These are phyloP conservation scores for Cladorrhinum sp. DNA, from an alignment of 2,329 filamentous ascomycete species.

Conservation along the genomic window DNA sequence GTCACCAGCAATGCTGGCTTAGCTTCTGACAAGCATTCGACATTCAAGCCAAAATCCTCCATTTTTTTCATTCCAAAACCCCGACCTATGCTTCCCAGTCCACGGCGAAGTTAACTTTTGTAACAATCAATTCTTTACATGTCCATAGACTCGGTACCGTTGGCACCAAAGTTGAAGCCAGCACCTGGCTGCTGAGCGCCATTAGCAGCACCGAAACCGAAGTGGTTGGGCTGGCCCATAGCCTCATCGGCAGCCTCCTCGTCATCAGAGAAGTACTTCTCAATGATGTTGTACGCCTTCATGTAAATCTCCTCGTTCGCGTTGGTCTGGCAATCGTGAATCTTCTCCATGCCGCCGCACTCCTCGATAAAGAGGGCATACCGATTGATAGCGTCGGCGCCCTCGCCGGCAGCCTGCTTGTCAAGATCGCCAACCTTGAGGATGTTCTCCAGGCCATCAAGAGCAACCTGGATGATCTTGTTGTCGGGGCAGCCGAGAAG, in stretches of 20 bases:
- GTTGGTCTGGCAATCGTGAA: slow-evolving; percentile 99
- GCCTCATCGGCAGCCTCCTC: slow-evolving; percentile 86
- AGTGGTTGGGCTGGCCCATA: slow-evolving; percentile 73
- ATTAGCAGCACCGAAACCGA: slow-evolving; percentile 73
- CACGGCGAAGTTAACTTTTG: neutral
- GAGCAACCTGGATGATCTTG: slow-evolving; percentile 98
- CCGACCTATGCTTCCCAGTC: neutral
- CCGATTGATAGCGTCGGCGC: slow-evolving; percentile 80
- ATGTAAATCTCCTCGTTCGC: slow-evolving; percentile 99
- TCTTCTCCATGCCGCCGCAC: slow-evolving; percentile 99
- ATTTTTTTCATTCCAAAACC: neutral
- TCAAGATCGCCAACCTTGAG: slow-evolving; percentile 99
- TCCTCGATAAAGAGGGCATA: slow-evolving; percentile 99
- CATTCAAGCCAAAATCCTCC: neutral
- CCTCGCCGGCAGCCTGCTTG: slow-evolving; percentile 80
- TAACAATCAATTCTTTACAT: slow-evolving; percentile 45
- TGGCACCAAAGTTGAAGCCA: slow-evolving; percentile 87
- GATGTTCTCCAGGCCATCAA: slow-evolving; percentile 98
- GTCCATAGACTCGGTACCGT: slow-evolving; percentile 62
- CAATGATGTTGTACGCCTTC: slow-evolving; percentile 99
- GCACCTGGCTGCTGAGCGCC: slow-evolving; percentile 61
- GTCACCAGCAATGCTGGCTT: neutral
- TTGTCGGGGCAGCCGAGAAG: slow-evolving; percentile 95
- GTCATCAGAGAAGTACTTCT: slow-evolving; percentile 99
- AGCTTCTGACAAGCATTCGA: neutral